A percentile compares a stretch with the other conserved stretches of the same genome.
phyloP scores from a whole-genome alignment of 164 flowering plant genomes.

The Annona cherimola region DNA sequence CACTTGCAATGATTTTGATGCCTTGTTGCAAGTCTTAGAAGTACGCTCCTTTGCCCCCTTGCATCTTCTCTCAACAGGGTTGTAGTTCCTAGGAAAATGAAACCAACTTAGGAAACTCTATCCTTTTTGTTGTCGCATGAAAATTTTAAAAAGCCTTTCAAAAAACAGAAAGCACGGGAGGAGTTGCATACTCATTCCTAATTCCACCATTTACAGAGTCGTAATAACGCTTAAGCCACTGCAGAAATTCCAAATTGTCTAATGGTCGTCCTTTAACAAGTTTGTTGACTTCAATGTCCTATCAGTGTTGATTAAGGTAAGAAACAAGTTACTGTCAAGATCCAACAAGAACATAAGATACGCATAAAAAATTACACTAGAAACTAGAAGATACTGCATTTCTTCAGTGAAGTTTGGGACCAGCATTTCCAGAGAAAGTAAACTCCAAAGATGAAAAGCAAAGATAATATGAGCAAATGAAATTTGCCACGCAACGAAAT shows the following conservation, averaged over 20 bases:
- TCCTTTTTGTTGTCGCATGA: background rate
- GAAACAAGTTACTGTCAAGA: background rate
- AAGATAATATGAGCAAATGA: background rate
- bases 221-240: conserved; percentile 93
- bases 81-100: conserved; percentile 52
- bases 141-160: background rate
- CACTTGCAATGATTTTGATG: conserved; percentile 58
- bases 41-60: conserved; percentile 60
- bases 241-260: conserved; percentile 94
- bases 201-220: conserved; percentile 90
- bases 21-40: conserved; percentile 39
- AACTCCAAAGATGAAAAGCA: background rate
- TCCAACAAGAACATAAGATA: background rate
- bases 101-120: background rate
- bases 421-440: background rate
- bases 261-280: conserved; percentile 86
- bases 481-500: background rate
- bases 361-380: background rate
- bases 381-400: background rate
- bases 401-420: background rate
- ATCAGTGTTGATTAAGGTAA: conserved; percentile 11
- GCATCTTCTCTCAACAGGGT: conserved; percentile 79
- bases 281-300: conserved; percentile 89
- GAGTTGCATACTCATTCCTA: conserved; percentile 64
- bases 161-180: background rate